Conservation (phyloP, 2,329 filamentous ascomycete genomes). For the Penicillium sp. region DNA sequence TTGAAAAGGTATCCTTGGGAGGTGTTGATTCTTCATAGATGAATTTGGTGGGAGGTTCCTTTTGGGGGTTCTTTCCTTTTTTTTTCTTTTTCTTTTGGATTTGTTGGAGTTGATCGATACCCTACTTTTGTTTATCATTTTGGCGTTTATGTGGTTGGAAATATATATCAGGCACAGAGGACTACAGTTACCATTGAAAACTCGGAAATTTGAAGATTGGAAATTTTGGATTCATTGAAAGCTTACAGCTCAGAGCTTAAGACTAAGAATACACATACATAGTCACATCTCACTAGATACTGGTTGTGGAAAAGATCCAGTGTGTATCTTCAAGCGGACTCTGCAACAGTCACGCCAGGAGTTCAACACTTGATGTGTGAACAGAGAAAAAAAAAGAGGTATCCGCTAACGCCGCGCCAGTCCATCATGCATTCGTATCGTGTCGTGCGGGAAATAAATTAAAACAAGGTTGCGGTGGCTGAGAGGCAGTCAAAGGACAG, state of each 20-base stretch:
- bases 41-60: conserved; percentile 12
- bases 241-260: neutral
- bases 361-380: neutral
- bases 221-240: neutral
- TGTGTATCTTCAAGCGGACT: neutral
- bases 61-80: too few relatives aligned
- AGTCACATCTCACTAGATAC: neutral
- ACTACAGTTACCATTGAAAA: neutral
- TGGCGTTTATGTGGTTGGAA: neutral
- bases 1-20: conserved; percentile 46
- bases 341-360: neutral
- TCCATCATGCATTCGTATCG: conserved; percentile 21
- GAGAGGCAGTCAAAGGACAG: neutral
- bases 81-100: neutral
- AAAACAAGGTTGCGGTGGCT: neutral
- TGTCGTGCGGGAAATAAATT: conserved; percentile 10
- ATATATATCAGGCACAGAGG: neutral
- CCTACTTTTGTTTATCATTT: neutral
- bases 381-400: conserved; percentile 10
- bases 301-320: neutral
- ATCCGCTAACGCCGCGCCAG: conserved; percentile 17
- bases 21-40: conserved; percentile 49
- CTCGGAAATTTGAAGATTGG: neutral
- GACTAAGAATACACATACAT: neutral
- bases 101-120: neutral